These are phyloP conservation scores for Scytalidium sp. DNA, from an alignment of 2,329 filamentous ascomycete species.

Conservation along the genomic window DNA sequence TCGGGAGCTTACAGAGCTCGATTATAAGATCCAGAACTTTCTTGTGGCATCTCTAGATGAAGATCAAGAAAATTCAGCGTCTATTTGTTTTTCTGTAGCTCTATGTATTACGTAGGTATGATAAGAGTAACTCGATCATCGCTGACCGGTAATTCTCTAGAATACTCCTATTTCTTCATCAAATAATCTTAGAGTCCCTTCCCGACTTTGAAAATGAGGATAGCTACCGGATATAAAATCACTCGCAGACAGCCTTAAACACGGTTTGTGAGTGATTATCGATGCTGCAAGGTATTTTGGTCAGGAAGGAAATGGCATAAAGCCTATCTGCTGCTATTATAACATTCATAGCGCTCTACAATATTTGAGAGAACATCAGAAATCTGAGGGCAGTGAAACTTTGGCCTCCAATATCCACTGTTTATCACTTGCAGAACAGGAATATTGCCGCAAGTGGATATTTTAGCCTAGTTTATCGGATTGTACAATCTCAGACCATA, in stretches of 20 bases:
- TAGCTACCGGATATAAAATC: background rate
- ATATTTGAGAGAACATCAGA: background rate
- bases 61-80: background rate
- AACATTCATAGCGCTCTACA: background rate
- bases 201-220: background rate
- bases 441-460: background rate
- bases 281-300: background rate
- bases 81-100: background rate
- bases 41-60: background rate
- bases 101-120: background rate
- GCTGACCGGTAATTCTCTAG: background rate
- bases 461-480: too few relatives aligned
- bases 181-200: background rate
- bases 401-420: background rate
- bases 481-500: too few relatives aligned
- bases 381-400: background rate
- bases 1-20: background rate
- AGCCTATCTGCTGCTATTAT: background rate
- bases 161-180: background rate
- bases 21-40: background rate
- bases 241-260: background rate
- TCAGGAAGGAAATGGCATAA: background rate
- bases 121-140: background rate
- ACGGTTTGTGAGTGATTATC: background rate
- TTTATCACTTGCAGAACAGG: background rate